A percentile compares a stretch with the other conserved stretches of the same genome.
These are phyloP conservation scores for Litsea cubeba DNA, from an alignment of 164 flowering plant genomes.

Conservation along the genomic window DNA sequence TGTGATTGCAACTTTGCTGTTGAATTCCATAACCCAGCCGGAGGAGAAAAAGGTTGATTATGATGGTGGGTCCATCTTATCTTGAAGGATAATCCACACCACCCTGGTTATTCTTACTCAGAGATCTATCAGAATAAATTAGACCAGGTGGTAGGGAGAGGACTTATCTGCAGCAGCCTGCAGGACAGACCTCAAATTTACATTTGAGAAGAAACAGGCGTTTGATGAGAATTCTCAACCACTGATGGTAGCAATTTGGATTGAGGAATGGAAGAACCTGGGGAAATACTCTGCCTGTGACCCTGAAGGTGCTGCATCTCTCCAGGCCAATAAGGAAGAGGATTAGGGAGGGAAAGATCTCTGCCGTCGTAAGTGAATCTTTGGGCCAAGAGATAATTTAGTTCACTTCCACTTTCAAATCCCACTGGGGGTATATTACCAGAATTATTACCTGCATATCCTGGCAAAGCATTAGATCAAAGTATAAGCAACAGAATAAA, in stretches of 20 bases:
- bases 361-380: constrained; percentile 68
- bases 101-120: constrained; percentile 29
- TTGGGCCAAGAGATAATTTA: constrained; percentile 53
- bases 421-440: constrained; percentile 36
- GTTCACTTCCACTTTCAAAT: constrained; percentile 49
- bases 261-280: constrained; percentile 38
- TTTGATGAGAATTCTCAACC: constrained; percentile 38
- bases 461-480: constrained; percentile 31
- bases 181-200: constrained; percentile 51
- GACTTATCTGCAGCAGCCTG: constrained; percentile 60
- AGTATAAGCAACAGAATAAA: not conserved
- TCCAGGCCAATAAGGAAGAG: constrained; percentile 64
- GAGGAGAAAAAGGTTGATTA: constrained; percentile 49
- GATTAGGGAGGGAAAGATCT: constrained; percentile 53
- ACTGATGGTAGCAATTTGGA: constrained; percentile 39
- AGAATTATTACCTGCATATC: constrained; percentile 46
- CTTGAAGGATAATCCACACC: constrained; percentile 46
- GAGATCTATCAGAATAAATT: constrained; percentile 40
- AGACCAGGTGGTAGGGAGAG: constrained; percentile 57
- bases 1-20: constrained; percentile 61
- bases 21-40: constrained; percentile 55
- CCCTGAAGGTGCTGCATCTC: constrained; percentile 51
- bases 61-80: constrained; percentile 51
- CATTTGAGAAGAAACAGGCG: constrained; percentile 38
- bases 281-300: constrained; percentile 40